Evolutionary conservation across 192 early-diverging fungal species (phyloP).

Genomic region (Coemansia sp.): DNA sequence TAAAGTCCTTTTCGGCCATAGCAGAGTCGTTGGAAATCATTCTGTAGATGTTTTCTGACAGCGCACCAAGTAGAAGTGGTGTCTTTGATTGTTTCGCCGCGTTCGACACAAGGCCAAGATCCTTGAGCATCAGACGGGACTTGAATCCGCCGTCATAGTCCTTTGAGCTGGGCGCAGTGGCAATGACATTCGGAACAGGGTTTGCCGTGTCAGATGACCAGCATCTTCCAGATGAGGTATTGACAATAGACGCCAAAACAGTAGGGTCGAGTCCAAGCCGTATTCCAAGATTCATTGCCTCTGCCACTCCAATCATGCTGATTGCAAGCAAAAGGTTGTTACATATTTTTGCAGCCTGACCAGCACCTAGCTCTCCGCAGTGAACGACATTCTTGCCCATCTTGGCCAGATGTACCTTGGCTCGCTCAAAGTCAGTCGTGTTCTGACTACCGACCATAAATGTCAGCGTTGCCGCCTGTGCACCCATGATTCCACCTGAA

Average conservation of each 20-base stretch:
- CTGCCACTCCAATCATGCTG: slow-evolving; percentile 88
- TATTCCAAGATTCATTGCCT: slow-evolving; percentile 90
- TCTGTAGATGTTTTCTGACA: slow-evolving; percentile 82
- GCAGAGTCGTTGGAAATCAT: slow-evolving; percentile 61
- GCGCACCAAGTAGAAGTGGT: slow-evolving; percentile 68
- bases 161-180: slow-evolving; percentile 71
- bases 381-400: slow-evolving; percentile 93
- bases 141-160: slow-evolving; percentile 91
- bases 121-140: slow-evolving; percentile 87
- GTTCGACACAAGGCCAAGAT: slow-evolving; percentile 82
- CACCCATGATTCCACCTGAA: slow-evolving; percentile 88
- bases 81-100: slow-evolving; percentile 83
- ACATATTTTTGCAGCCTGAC: slow-evolving; percentile 93
- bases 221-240: slow-evolving; percentile 85
- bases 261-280: slow-evolving; percentile 84
- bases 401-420: slow-evolving; percentile 57
- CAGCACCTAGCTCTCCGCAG: slow-evolving; percentile 80
- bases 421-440: slow-evolving; percentile 58
- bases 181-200: slow-evolving; percentile 79
- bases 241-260: slow-evolving; percentile 80
- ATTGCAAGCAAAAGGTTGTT: slow-evolving; percentile 97
- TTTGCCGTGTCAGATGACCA: slow-evolving; percentile 94
- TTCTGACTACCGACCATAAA: slow-evolving; percentile 91
- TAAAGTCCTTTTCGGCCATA: slow-evolving; percentile 82
- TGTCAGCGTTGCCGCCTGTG: slow-evolving; percentile 84